Evolutionary conservation across 2,329 filamentous ascomycete genomes (phyloP).

Genomic region (Cercospora nicotianae): DNA sequence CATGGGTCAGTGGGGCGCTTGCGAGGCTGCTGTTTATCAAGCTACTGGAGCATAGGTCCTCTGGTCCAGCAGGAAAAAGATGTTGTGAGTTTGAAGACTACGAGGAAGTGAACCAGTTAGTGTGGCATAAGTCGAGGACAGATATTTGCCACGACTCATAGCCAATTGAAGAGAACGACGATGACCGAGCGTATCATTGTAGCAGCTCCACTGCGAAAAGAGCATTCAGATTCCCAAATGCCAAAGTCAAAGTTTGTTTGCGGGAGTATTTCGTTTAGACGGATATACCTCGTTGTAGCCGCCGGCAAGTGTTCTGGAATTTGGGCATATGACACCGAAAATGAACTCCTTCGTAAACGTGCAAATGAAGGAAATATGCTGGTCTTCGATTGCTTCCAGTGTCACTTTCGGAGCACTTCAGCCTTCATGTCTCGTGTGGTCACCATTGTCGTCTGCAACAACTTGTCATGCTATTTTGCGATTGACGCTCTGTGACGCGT

Average conservation of each 20-base stretch:
- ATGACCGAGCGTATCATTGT: not conserved
- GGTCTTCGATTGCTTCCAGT: not conserved
- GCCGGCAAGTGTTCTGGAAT: not conserved
- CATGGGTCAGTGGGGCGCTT: conserved; percentile 36
- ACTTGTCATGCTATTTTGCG: not conserved
- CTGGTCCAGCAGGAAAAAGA: not conserved
- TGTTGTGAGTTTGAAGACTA: not conserved
- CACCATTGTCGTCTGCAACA: not conserved
- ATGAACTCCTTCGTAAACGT: not conserved
- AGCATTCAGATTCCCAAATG: not conserved
- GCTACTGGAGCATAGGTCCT: not conserved
- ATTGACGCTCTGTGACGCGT: not conserved
- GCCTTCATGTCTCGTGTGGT: not conserved
- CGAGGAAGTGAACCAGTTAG: not conserved
- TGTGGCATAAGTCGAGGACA: not conserved
- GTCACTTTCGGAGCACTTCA: not conserved
- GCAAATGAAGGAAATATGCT: not conserved
- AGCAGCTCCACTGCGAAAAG: not conserved
- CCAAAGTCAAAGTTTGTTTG: not conserved
- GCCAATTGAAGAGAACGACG: not conserved
- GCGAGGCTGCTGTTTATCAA: conserved; percentile 35
- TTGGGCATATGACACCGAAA: not conserved
- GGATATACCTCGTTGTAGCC: not conserved
- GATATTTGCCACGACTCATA: not conserved
- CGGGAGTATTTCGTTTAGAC: not conserved